Evolutionary conservation across 345 rosid species (phyloP), one percentile per base, ranked within the genome.

Genomic region (Heritiera littoralis): DNA sequence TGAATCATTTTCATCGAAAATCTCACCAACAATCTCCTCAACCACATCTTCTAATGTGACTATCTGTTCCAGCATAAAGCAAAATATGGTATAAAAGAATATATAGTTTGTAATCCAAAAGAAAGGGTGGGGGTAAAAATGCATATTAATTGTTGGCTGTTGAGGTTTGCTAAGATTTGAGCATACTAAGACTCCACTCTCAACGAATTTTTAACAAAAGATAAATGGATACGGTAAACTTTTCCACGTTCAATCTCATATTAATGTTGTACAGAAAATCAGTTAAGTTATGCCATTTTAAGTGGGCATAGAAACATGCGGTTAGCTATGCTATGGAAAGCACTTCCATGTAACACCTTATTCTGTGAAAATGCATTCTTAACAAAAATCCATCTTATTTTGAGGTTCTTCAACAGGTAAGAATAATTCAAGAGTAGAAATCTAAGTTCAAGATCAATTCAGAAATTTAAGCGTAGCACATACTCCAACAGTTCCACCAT

Each of bases 401-500:
- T 38, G 49, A 38, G 65, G 64, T 40, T 55, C 65, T 38, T 67
- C 49, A 40, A 56, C 51, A 38, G 32, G 65, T 73, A 73, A 40
- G 51, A 73, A 38, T 55, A 48, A 38, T 73, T 55, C 20, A 73
- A n/a, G 10, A 73, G 13, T 55, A 55, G 1, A n/a, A n/a, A n/a
- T 55, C 45, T 38, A 55, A 73, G 40, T 38, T 18, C 64, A 55
- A 55, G 41, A 73, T 55, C 14, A 73, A 20, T 23, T 59, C 52
- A 45, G 32, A 38, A 65, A 14, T 49, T 49, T 59, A 23, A 35
- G 66, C 13, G 15, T 43, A 56, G 40, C 75, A 87, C 98, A 78
- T 94, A 96, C 98, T 84, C 99, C 99, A 64, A 94, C 89, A 49
- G 99, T 94, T 86, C 99, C 99, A 76, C 98, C 99, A 78, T 94